Evolutionary conservation across 2,329 filamentous ascomycete genomes (phyloP).

Genomic region (Aspergillaceae sp.): DNA sequence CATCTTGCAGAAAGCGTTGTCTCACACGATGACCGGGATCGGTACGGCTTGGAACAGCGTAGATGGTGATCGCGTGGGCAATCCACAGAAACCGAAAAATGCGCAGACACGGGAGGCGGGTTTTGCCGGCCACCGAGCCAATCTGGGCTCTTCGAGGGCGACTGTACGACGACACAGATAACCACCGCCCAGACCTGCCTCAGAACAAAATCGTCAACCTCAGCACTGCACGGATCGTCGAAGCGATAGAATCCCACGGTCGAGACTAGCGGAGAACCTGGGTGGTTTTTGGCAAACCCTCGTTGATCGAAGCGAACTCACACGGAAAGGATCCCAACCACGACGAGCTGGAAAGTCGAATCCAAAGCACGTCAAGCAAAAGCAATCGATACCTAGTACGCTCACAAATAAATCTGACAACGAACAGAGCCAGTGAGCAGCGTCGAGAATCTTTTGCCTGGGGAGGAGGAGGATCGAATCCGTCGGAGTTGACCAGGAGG

Average conservation of each 20-base stretch:
- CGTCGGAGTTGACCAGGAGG: constrained; percentile 14
- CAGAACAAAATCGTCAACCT: neutral
- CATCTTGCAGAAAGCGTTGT: constrained; percentile 19
- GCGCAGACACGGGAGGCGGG: constrained; percentile 16
- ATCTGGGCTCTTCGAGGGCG: constrained; percentile 9
- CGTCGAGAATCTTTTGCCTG: constrained; percentile 18
- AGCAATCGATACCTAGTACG: constrained; percentile 3
- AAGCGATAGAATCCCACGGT: constrained; percentile 3
- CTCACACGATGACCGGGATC: neutral
- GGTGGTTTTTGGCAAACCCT: constrained; percentile 11
- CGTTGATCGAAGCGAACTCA: constrained; percentile 15
- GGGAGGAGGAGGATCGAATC: constrained; percentile 16
- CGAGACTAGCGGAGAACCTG: constrained; percentile 15
- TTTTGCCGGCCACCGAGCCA: constrained; percentile 7
- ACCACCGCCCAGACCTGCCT: neutral
- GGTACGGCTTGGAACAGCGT: constrained; percentile 35
- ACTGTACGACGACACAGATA: neutral
- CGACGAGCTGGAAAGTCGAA: constrained; percentile 16
- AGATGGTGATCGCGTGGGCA: constrained; percentile 36
- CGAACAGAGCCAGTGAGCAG: neutral
- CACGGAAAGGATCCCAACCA: constrained; percentile 18
- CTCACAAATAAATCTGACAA: neutral
- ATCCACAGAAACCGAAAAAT: constrained; percentile 30
- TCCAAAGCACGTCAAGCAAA: constrained; percentile 2
- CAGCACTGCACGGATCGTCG: neutral